Conservation (phyloP, 257 asterid genomes). For the Capsicum chinense region DNA sequence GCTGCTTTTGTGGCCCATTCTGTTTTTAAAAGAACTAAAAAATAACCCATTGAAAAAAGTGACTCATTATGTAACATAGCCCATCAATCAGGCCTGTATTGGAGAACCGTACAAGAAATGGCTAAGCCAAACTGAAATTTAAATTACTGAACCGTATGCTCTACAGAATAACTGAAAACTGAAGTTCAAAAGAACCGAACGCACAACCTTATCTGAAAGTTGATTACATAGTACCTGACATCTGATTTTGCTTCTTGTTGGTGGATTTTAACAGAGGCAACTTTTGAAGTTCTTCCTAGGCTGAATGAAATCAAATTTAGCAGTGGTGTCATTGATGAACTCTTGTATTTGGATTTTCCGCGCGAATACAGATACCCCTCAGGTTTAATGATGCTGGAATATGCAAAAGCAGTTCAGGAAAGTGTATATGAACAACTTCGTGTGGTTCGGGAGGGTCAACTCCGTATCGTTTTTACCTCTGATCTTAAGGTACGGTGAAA, state of each 20-base stretch:
- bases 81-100: too few species aligned
- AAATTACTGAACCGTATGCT: too few species aligned
- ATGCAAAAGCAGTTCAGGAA: conserved; percentile 93
- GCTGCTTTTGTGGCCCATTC: too few species aligned
- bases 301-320: conserved; percentile 95
- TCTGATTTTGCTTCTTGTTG: conserved; percentile 19
- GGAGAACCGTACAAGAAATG: too few species aligned
- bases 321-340: conserved; percentile 88
- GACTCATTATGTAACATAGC: too few species aligned
- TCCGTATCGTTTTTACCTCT: conserved; percentile 86
- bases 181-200: too few species aligned
- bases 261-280: conserved; percentile 74
- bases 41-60: too few species aligned
- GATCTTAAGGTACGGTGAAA: conserved; percentile 73
- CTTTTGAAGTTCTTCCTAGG: conserved; percentile 96
- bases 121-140: too few species aligned
- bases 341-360: conserved; percentile 93
- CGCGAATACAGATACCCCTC: conserved; percentile 87
- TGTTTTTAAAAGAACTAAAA: too few species aligned
- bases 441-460: conserved; percentile 97
- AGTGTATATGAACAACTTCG: conserved; percentile 95
- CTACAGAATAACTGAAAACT: too few species aligned
- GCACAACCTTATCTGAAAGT: too few species aligned
- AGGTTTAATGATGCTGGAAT: conserved; percentile 95
- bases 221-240: background rate